Evolutionary conservation across 768 basidiomycete genomes (phyloP), one percentile per base, ranked within the genome.

Genomic region (Trametes sanguinea): DNA sequence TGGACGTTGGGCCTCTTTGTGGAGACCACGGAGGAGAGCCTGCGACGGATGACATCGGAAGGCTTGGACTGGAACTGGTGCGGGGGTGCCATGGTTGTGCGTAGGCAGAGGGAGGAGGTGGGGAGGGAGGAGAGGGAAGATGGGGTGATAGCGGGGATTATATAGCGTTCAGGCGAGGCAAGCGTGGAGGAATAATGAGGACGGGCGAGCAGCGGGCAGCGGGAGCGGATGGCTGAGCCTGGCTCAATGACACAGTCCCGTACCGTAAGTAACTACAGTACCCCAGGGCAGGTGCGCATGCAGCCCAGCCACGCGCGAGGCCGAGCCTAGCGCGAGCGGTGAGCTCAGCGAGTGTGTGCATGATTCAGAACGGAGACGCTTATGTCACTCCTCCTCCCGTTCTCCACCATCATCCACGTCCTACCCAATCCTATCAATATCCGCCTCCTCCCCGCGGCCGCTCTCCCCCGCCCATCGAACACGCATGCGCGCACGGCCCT

Each of bases 21-120:
- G 50, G 77, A 68, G 58, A 80, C 75, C 60, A 76, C 76, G 69
- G 80, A 86, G 44, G 88, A 89, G 53, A 92, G 84, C 76, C 90
- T 85, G 70, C 87, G 83, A 62, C 86, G 80, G 56, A 84, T 79
- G 54, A 83, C 84, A 51, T 77, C 78, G 46, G 89, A 88, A n/a
- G 84, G 69, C 59, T 86, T 81, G 46, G 88, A 90, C 69, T 83
- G 71, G 70, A 92, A 92, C 39, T 77, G 70, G 43, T 80, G 75
- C 16, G 65, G 69, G 68, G 80, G 78, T 50, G 86, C 78, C 85
- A 86, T 88, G 76, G 67, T 75, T 70, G 70, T 68, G 59, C 67
- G 68, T 70, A 67, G 65, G 66, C 62, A 64, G 68, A 55, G 39
- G 51, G 65, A 56, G 67, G 62, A 59, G 27, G 11, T 17, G 46